Evolutionary conservation across 2,329 filamentous ascomycete species (phyloP).

Genomic region (Colletotrichum liriopes): DNA sequence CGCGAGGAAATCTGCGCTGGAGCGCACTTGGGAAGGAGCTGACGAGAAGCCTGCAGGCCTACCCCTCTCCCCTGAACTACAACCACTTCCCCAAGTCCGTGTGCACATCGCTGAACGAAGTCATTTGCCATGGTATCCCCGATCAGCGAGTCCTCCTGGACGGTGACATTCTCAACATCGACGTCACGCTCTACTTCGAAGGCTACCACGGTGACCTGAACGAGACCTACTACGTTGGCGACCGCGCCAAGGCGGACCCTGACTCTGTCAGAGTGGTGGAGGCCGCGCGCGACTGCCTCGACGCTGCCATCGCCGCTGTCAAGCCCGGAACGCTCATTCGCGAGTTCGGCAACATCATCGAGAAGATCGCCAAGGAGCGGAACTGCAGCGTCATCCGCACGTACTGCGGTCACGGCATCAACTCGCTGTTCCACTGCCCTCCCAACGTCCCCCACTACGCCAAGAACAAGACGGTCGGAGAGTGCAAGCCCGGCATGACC

Average conservation of each 20-base stretch:
- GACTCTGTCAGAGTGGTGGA: slow-evolving; percentile 94
- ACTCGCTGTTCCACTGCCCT: slow-evolving; percentile 91
- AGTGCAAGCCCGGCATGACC: slow-evolving; percentile 96
- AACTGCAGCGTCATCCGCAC: slow-evolving; percentile 94
- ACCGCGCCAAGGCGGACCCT: slow-evolving; percentile 85
- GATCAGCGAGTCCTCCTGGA: slow-evolving; percentile 90
- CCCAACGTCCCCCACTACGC: slow-evolving; percentile 98
- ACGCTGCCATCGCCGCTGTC: slow-evolving; percentile 91
- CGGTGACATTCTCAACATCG: slow-evolving; percentile 97
- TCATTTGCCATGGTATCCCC: slow-evolving; percentile 98
- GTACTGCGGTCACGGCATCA: slow-evolving; percentile 97
- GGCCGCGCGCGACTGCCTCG: slow-evolving; percentile 88
- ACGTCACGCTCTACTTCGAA: slow-evolving; percentile 93
- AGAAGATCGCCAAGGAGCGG: slow-evolving; percentile 90
- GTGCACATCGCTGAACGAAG: slow-evolving; percentile 96
- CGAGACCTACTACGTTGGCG: slow-evolving; percentile 98
- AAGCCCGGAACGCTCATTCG: slow-evolving; percentile 95
- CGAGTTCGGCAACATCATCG: slow-evolving; percentile 94
- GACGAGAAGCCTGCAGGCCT: slow-evolving; percentile 72
- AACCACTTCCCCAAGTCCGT: slow-evolving; percentile 98
- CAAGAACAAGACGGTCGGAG: slow-evolving; percentile 97
- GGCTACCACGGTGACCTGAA: slow-evolving; percentile 98
- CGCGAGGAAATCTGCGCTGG: background rate
- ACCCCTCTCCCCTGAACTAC: slow-evolving; percentile 96
- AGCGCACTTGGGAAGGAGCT: background rate